Conservation (phyloP, 2,329 filamentous ascomycete genomes). For the Ophiostoma himal-ulmi region DNA sequence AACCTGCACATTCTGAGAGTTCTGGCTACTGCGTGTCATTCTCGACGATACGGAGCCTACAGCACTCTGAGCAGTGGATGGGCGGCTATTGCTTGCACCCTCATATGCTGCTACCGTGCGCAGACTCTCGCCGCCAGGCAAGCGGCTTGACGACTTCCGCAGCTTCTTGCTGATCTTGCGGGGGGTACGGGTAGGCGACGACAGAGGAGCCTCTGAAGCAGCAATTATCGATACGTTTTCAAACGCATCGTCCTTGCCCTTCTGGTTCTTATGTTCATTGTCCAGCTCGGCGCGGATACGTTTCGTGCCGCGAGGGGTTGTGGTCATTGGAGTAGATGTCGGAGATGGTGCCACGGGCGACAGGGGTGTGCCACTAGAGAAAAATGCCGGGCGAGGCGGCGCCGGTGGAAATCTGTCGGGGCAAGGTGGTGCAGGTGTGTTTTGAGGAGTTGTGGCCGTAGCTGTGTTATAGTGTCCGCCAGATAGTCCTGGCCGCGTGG, state of each 20-base stretch:
- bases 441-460: neutral
- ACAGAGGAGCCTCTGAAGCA: conserved; percentile 16
- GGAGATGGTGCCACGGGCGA: conserved; percentile 19
- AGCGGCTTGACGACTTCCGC: conserved; percentile 44
- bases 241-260: neutral
- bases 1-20: conserved; percentile 13
- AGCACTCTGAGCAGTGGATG: neutral
- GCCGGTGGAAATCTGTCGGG: neutral
- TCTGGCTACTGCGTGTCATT: conserved; percentile 6
- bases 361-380: conserved; percentile 13
- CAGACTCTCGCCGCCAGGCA: conserved; percentile 33
- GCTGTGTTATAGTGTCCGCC: neutral
- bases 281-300: conserved; percentile 35
- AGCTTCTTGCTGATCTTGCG: conserved; percentile 47
- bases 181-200: conserved; percentile 22
- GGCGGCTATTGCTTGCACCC: conserved; percentile 1
- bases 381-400: conserved; percentile 9
- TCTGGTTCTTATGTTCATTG: neutral
- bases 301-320: conserved; percentile 41
- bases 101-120: neutral
- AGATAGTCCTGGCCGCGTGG: conserved; percentile 44
- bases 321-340: neutral
- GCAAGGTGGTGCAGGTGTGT: neutral
- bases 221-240: neutral
- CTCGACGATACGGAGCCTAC: neutral